These are phyloP conservation scores for Boeremia exigua DNA, from an alignment of 2,329 filamentous ascomycete species.

Conservation along the genomic window DNA sequence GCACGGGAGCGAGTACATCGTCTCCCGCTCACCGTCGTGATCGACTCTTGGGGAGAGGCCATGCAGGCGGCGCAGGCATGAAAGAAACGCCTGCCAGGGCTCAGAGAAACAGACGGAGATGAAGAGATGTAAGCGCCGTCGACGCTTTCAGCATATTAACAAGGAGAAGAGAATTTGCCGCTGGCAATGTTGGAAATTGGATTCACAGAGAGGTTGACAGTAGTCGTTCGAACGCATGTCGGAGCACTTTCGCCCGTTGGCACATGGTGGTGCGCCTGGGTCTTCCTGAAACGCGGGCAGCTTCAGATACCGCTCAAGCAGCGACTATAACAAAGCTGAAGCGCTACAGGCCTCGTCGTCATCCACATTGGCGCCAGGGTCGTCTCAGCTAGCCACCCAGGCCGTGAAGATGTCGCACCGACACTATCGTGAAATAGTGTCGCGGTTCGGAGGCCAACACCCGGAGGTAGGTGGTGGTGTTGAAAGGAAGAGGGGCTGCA, in stretches of 20 bases:
- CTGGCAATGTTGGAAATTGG: constrained; percentile 30
- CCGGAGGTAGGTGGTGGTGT: background rate
- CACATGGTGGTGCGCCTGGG: constrained; percentile 41
- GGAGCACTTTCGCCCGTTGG: constrained; percentile 44
- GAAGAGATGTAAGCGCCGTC: constrained; percentile 39
- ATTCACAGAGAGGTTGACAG: constrained; percentile 33
- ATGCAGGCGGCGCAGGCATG: constrained; percentile 45
- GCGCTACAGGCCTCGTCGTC: constrained; percentile 44
- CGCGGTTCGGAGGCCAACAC: background rate
- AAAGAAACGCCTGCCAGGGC: constrained; percentile 37
- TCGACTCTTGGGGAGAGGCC: constrained; percentile 46
- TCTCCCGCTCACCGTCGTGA: constrained; percentile 48
- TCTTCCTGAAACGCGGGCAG: constrained; percentile 43
- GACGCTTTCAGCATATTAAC: constrained; percentile 48
- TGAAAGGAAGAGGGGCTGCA: background rate
- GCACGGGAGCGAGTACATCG: constrained; percentile 49
- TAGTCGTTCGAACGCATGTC: constrained; percentile 33
- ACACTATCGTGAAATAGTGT: background rate
- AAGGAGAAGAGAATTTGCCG: constrained; percentile 34
- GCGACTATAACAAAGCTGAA: constrained; percentile 47
- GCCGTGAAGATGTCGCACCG: background rate
- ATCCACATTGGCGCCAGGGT: constrained; percentile 28
- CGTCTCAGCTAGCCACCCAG: constrained; percentile 34
- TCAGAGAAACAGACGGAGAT: constrained; percentile 38
- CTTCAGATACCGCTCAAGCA: constrained; percentile 46